phyloP scores from a whole-genome alignment of 2,329 filamentous ascomycete species.

The Fusarium udum region DNA sequence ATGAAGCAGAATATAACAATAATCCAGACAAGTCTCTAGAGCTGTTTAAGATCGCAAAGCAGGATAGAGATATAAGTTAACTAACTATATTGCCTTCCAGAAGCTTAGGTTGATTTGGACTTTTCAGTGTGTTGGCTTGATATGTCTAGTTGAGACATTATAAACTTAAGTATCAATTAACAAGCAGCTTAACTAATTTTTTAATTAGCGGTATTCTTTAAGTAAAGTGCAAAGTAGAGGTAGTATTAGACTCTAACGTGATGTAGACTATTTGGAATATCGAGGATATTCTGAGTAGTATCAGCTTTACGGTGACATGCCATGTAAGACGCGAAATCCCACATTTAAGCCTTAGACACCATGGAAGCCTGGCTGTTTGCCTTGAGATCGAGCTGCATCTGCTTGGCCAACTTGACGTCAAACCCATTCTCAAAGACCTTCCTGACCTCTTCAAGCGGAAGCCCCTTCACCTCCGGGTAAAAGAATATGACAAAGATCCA shows the following conservation, averaged over 20 bases:
- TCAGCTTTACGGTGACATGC: background rate
- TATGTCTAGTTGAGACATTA: no score
- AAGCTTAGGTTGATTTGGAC: no score
- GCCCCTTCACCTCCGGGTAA: constrained; percentile 64
- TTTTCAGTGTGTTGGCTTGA: no score
- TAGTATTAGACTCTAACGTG: background rate
- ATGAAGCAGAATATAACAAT: no score
- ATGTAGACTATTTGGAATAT: background rate
- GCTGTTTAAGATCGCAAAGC: no score
- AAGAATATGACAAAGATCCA: constrained; percentile 55
- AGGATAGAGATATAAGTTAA: no score
- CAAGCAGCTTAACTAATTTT: no score
- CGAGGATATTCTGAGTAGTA: background rate
- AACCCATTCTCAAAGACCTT: constrained; percentile 60
- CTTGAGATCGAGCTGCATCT: constrained; percentile 47
- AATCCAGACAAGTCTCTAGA: no score
- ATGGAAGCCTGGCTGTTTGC: background rate
- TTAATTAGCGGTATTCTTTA: no score
- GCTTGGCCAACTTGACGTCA: constrained; percentile 52
- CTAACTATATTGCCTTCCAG: no score
- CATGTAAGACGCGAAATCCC: fast-evolving
- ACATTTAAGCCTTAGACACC: background rate
- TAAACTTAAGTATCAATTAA: no score
- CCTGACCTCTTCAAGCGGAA: constrained; percentile 62
- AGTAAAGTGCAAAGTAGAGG: background rate